phyloP scores from a whole-genome alignment of 148 eudicot genomes.

The Mesembryanthemum crystallinum region DNA sequence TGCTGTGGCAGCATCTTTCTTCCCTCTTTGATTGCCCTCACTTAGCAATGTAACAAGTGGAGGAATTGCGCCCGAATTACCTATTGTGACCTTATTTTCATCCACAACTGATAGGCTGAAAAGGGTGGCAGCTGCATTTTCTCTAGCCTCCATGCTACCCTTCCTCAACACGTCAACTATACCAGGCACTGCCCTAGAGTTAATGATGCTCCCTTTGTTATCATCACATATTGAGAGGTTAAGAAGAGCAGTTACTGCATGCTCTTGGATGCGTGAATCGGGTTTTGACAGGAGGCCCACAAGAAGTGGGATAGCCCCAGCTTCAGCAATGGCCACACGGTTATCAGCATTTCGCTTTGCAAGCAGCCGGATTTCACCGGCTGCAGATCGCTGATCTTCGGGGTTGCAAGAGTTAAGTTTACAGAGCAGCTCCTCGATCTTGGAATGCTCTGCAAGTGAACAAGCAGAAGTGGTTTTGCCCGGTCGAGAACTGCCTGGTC shows the following conservation, averaged over 20 bases:
- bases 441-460: conserved; percentile 64
- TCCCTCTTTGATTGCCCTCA: conserved; percentile 89
- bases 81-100: conserved; percentile 84
- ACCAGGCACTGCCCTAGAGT: conserved; percentile 74
- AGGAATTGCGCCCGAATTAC: conserved; percentile 77
- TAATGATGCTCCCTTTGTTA: conserved; percentile 73
- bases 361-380: conserved; percentile 77
- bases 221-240: conserved; percentile 89
- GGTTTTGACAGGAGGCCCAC: conserved; percentile 56
- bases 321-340: conserved; percentile 81
- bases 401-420: conserved; percentile 61
- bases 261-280: conserved; percentile 79
- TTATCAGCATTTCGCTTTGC: conserved; percentile 85
- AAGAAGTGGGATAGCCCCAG: conserved; percentile 84
- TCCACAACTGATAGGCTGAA: conserved; percentile 91
- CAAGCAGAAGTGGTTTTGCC: conserved; percentile 45
- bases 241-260: conserved; percentile 88
- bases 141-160: conserved; percentile 92
- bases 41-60: conserved; percentile 71
- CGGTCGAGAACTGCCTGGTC: conserved; percentile 43
- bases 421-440: conserved; percentile 55
- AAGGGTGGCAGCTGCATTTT: conserved; percentile 89
- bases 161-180: conserved; percentile 76
- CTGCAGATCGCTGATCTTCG: conserved; percentile 68
- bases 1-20: conserved; percentile 96